Evolutionary conservation across 805 yeast species (phyloP), one percentile per base, ranked within the genome.

Genomic region (Candida sithepensis): DNA sequence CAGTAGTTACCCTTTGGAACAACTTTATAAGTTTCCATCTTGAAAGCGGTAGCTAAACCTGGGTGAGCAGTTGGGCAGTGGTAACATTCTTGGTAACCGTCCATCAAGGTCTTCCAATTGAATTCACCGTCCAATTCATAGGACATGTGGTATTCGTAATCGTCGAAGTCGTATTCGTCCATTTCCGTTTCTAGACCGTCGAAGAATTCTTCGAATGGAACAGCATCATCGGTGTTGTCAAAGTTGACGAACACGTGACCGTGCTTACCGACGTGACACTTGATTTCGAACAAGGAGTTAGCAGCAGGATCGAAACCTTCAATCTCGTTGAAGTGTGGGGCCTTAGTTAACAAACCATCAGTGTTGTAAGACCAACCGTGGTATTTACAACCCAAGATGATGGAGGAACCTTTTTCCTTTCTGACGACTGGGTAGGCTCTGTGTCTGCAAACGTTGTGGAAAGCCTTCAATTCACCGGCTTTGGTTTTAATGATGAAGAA

Each of bases 31-130:
- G 85, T 80, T 56, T 76, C 81, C 83, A 80, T 80, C 55, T 67
- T 73, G 67, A 80, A 80, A 12, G 84, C 82, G 28, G 74, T 59
- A 43, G 72, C 70, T 49, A 80, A 66, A 18, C 84, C 84, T 4
- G 84, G 84, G 54, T 80, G 85, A 1, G 84, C 84, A 10, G 84
- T 80, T 39, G 85, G 85, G 61, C 85, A 80, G 61, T 80, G 85
- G 65, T 80, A 80, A 56, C 85, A 80, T 64, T 80, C 85, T 66
- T 80, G 84, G 64, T 80, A 80, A 8, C 85, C 84, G 56, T 80
- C 85, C 83, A 80, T 79, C 50, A 80, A 69, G 4, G 85, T 80
- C 57, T 80, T 80, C 85, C 85, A 80, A 66, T 80, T 80, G 68
- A 80, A 80, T 56, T 76, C 67, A 43, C 85, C 85, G 53, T 79